These are phyloP conservation scores for Xylariaceae sp. DNA, from an alignment of 2,329 filamentous ascomycete genomes.

Conservation along the genomic window DNA sequence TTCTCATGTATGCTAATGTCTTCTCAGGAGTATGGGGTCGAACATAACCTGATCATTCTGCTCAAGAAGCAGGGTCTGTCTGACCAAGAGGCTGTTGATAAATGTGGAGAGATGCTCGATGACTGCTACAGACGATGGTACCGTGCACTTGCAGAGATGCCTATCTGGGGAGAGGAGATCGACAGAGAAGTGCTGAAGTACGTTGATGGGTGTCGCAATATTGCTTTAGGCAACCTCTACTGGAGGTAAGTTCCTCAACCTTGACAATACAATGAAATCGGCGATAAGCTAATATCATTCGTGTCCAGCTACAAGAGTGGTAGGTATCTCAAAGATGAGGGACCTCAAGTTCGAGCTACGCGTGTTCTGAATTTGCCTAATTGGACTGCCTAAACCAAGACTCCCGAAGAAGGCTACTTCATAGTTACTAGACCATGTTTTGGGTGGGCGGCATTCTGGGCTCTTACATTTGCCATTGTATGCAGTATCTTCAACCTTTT, in stretches of 20 bases:
- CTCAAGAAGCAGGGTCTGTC: conserved; percentile 29
- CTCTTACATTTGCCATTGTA: no score
- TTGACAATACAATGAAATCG: neutral
- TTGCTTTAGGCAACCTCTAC: conserved; percentile 36
- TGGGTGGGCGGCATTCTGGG: no score
- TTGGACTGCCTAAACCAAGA: no score
- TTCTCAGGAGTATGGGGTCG: conserved; percentile 21
- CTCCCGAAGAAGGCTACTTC: no score
- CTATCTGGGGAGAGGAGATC: conserved; percentile 34
- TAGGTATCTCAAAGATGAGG: conserved; percentile 21
- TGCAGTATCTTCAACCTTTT: no score
- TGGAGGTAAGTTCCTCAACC: conserved; percentile 33
- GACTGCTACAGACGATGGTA: conserved; percentile 37
- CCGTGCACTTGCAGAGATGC: conserved; percentile 32
- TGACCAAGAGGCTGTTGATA: conserved; percentile 35
- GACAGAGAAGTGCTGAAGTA: conserved; percentile 35
- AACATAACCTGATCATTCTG: conserved; percentile 34
- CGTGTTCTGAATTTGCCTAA: conserved; percentile 21
- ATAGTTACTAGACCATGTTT: no score
- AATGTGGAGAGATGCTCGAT: conserved; percentile 32
- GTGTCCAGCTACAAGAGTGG: conserved; percentile 18
- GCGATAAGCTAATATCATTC: neutral
- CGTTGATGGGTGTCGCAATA: conserved; percentile 30
- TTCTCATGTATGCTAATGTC: neutral
- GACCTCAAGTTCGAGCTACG: neutral